Base-by-base conservation (phyloP, 495 filamentous ascomycete genomes). In the Lophiotrema nucula region DNA sequence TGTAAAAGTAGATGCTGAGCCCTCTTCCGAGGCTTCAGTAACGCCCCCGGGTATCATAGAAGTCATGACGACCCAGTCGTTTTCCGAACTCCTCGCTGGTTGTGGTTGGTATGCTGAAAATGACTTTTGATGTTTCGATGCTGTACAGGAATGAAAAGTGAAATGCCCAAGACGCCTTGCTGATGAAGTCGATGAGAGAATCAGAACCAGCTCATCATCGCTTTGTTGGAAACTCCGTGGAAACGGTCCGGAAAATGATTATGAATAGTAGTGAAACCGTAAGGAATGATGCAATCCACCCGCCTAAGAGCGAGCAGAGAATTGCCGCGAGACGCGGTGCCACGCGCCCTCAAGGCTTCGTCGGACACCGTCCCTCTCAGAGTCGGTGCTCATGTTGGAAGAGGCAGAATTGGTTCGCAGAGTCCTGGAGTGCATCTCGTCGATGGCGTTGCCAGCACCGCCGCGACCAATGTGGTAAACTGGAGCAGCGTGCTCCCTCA, bases 391-490 rank as follows among this genome's bases (percentile, higher is more conserved):
- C 15, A 38, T 12, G 22, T 31, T 56, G 0, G 55, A 58, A 31
- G 42, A 50, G 18, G 59, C 25, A 2, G 64, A 67, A 51, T 49
- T 56, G 15, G 22, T 21, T 13, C 66, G 41, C 12, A 31, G 19
- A 4, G 47, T 21, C 3, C 53, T 38, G 3, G 62, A 48, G 16
- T 56, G 25, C 64, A 60, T 49, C 55, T 73, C 70, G 47, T 72
- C 64, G 43, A 85, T 81, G 65, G 84, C 78, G 75, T 98, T 98
- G 24, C 90, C 93, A 28, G 87, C 87, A 47, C 93, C 93, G 37
- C 93, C 93, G 27, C 92, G 83, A 38, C 93, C 93, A 50, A 93
- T 86, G 68, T 93, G 85, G 75, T 84, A 89, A 42, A 89, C 80
- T 22, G 84, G 83, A 4, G 82, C 83, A 8, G 65, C 58, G n/a